phyloP scores from a whole-genome alignment of 2,329 filamentous ascomycete species.

The Stemphylium vesicarium region DNA sequence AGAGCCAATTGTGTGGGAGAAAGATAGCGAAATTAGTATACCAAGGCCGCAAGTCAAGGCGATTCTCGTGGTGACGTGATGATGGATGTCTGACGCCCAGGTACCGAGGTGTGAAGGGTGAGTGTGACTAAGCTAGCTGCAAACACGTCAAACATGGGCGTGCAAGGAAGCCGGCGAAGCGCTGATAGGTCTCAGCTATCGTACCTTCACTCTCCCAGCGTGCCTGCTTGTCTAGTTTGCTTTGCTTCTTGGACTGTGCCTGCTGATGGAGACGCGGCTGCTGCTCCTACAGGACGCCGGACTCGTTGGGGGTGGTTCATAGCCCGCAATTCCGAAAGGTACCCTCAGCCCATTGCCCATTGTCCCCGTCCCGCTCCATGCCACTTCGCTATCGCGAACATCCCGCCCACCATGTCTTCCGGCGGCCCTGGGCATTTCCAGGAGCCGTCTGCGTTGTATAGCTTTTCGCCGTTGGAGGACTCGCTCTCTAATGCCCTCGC shows the following conservation, averaged over 20 bases:
- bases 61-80: no score
- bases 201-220: slow-evolving; percentile 23
- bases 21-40: no score
- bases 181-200: slow-evolving; percentile 16
- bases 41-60: no score
- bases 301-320: slow-evolving; percentile 42
- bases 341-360: slow-evolving; percentile 17
- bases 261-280: slow-evolving; percentile 46
- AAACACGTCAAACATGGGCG: slow-evolving; percentile 18
- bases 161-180: slow-evolving; percentile 13
- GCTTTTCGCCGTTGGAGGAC: slow-evolving; percentile 16
- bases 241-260: slow-evolving; percentile 28
- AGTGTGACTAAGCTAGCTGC: slow-evolving; percentile 6
- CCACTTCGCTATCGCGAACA: slow-evolving; percentile 29
- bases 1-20: no score
- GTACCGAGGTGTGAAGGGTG: not conserved
- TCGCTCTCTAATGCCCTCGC: slow-evolving; percentile 31
- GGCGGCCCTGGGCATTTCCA: slow-evolving; percentile 22
- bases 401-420: slow-evolving; percentile 25
- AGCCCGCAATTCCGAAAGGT: slow-evolving; percentile 29
- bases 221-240: slow-evolving; percentile 18
- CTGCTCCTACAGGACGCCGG: slow-evolving; percentile 41
- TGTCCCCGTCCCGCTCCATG: slow-evolving; percentile 25
- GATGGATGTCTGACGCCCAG: no score
- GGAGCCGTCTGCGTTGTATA: slow-evolving; percentile 14